Conservation (phyloP, 495 filamentous ascomycete genomes). For the Rostrohypoxylon terebratum region DNA sequence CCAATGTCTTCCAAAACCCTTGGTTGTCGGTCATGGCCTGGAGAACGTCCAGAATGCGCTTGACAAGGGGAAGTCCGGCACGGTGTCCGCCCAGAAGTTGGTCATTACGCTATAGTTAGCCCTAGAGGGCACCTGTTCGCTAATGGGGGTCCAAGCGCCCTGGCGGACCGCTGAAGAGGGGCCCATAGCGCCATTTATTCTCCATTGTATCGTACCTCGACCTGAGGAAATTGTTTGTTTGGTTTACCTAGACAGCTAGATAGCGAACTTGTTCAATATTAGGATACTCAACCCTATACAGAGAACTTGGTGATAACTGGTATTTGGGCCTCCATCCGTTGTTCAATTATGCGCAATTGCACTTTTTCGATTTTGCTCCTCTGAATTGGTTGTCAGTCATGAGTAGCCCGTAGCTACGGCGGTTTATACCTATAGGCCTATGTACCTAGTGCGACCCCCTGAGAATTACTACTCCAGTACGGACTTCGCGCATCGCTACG, state of each 20-base stretch:
- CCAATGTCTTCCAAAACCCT: constrained; percentile 36
- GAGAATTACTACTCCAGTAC: neutral
- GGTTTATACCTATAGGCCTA: too few relatives aligned
- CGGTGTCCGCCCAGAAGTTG: constrained; percentile 43
- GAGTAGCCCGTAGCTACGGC: neutral
- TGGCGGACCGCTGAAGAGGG: neutral
- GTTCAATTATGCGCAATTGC: constrained; percentile 23
- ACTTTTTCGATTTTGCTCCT: neutral
- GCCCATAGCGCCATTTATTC: neutral
- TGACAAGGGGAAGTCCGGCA: constrained; percentile 31
- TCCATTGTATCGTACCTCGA: neutral
- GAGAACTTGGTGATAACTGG: neutral
- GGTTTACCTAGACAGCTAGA: neutral
- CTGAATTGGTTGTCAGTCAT: neutral
- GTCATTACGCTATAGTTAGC: constrained; percentile 41
- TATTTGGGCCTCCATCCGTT: constrained; percentile 21
- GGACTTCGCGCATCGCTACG: neutral
- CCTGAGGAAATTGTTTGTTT: neutral
- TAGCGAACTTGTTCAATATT: neutral
- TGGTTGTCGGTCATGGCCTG: constrained; percentile 42
- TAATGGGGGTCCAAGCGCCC: neutral
- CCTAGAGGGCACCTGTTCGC: neutral
- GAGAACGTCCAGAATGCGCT: constrained; percentile 43
- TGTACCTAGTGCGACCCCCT: too few relatives aligned
- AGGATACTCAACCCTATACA: neutral